phyloP scores from a whole-genome alignment of 2,329 filamentous ascomycete species.

The Penicillium nordicum region DNA sequence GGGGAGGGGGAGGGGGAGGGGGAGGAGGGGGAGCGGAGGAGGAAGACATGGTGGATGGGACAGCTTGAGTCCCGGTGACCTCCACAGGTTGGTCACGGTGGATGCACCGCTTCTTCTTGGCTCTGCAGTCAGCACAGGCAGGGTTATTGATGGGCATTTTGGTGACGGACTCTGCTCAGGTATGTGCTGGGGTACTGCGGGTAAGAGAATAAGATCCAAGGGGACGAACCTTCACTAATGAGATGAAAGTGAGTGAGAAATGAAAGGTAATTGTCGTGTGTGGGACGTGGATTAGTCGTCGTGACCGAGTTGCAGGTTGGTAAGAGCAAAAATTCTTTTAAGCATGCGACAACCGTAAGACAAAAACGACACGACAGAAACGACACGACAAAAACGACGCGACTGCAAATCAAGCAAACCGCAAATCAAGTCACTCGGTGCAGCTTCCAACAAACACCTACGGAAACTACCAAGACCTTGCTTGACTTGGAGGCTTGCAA shows the following conservation, averaged over 20 bases:
- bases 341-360: not conserved
- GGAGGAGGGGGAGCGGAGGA: not conserved
- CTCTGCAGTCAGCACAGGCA: conserved; percentile 22
- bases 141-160: not conserved
- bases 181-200: not conserved
- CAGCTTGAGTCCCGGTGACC: not conserved
- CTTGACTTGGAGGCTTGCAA: too few species aligned
- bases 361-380: not conserved
- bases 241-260: not conserved
- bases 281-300: not conserved
- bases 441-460: not conserved
- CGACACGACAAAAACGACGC: too few species aligned
- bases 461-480: not conserved
- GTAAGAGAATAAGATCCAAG: too few species aligned
- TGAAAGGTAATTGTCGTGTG: not conserved
- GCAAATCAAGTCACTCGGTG: not conserved
- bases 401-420: not conserved
- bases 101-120: conserved; percentile 27
- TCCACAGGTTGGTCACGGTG: conserved; percentile 11
- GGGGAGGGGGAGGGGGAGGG: too few species aligned
- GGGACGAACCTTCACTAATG: not conserved
- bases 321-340: not conserved
- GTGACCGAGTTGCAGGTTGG: not conserved
- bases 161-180: not conserved
- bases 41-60: not conserved